Base-by-base conservation (phyloP, 2,329 filamentous ascomycete species). In the Rhynchosporium secalis region DNA sequence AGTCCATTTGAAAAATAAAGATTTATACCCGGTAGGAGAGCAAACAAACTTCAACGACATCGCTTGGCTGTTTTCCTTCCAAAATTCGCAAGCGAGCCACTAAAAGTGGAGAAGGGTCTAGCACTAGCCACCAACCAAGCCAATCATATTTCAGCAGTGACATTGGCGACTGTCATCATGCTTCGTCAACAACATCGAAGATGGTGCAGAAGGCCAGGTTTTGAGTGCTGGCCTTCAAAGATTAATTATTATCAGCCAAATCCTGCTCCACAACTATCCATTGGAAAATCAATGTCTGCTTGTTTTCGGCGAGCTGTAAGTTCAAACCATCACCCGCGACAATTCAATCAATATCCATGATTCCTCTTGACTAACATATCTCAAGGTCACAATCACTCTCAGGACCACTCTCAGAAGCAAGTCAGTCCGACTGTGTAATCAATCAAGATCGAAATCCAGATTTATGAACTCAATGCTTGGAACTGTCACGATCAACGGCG, bases 371-470 rank as follows among this genome's bases (percentile, higher is more conserved):
- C 33, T 41, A 15, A 54, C 33, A 36, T 38, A 6, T 29, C 9
- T 4, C 9, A 41, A 54, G 36, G 36, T 40, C 20, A 41, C n/a
- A 54, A 7, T 20, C 36, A 41, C 51, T 41, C 51, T 54, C 5
- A 54, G 51, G 28, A 54, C 36, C 36, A 41, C 51, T 41, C 51
- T 54, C 5, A 54, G 51, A 41, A 54, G 36, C n/a, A n/a, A 28
- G 4, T 13, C 51, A 54, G 1, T 10, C 33, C 38, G 20, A 40
- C 1, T 28, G 12, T 8, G 3, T 10, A 41, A 54, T 9, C 20
- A n/a, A 29, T 20, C 10, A 1, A 26, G 36, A 10, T 7, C 28
- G 8, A 33, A 20, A 10, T 54, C 28, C 12, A 33, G 36, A 20
- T 54, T 40, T 12, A 41, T 54, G 3, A 41, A 15, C 3, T 54